Conservation (phyloP, 2,329 filamentous ascomycete genomes). For the Cordyceps fumosorosea region DNA sequence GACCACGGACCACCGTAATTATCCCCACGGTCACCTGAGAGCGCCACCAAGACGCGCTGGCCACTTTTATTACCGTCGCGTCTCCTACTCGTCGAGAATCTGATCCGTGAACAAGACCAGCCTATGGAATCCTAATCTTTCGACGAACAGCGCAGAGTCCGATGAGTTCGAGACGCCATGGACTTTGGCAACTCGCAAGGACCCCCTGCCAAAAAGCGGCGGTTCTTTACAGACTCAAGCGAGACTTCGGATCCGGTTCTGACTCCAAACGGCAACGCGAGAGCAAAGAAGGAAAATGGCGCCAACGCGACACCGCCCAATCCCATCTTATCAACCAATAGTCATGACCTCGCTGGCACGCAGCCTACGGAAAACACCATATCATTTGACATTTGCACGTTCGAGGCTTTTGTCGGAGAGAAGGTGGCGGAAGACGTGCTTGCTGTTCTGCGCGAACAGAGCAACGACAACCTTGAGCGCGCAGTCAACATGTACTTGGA, state of each 20-base stretch:
- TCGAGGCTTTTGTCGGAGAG: constrained; percentile 55
- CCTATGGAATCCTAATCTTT: background rate
- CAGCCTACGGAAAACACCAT: constrained; percentile 20
- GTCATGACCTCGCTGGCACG: constrained; percentile 16
- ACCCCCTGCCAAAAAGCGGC: constrained; percentile 39
- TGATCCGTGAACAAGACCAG: background rate
- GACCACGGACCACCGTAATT: background rate
- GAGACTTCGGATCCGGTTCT: constrained; percentile 20
- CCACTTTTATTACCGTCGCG: constrained; percentile 26
- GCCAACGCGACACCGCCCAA: constrained; percentile 13
- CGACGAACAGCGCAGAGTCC: constrained; percentile 11
- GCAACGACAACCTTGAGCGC: constrained; percentile 51
- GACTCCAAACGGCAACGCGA: constrained; percentile 1
- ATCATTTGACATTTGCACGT: constrained; percentile 49
- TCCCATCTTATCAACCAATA: background rate
- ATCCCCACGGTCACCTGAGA: constrained; percentile 34
- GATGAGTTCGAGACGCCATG: constrained; percentile 27
- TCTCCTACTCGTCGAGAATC: constrained; percentile 25
- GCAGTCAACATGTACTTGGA: constrained; percentile 67
- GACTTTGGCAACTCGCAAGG: constrained; percentile 32
- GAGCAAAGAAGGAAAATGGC: constrained; percentile 14
- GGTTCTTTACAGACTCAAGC: constrained; percentile 30
- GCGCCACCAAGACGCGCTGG: constrained; percentile 30
- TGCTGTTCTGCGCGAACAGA: constrained; percentile 44
- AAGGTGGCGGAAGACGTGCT: constrained; percentile 45